A percentile compares a stretch with the other conserved stretches of the same genome.
Conservation (phyloP, 225 moss, liverwort and hornwort species). For the Sphagnum contortum region DNA sequence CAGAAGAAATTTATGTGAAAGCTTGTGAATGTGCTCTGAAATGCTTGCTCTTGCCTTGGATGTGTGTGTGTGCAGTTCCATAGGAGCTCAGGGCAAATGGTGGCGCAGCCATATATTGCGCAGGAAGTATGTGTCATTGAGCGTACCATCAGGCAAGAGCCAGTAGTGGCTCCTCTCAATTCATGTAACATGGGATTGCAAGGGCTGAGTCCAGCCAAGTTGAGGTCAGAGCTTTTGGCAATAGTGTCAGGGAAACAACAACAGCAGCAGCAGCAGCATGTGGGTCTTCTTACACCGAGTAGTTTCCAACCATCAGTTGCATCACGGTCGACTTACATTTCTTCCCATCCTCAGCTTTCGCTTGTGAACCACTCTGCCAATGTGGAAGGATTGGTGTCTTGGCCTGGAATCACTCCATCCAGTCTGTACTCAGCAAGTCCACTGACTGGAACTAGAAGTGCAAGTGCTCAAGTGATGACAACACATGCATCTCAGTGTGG, state of each 20-base stretch:
- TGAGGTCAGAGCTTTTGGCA: conserved; percentile 65
- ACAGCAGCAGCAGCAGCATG: conserved; percentile 19
- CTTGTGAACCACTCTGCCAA: conserved; percentile 38
- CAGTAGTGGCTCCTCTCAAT: conserved; percentile 30
- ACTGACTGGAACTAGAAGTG: conserved; percentile 24
- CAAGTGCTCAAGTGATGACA: conserved; percentile 11
- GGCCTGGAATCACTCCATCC: conserved; percentile 32
- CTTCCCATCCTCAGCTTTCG: conserved; percentile 43
- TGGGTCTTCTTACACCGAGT: no score
- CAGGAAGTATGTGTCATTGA: conserved; percentile 89
- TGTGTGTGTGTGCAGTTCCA: conserved; percentile 49
- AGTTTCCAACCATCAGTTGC: conserved; percentile 33
- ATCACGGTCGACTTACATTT: conserved; percentile 40
- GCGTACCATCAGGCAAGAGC: conserved; percentile 85
- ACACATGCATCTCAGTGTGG: conserved; percentile 28
- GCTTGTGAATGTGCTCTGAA: no score
- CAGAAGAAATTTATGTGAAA: no score
- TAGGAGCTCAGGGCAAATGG: conserved; percentile 49
- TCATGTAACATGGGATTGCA: conserved; percentile 56
- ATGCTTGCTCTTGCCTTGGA: background rate
- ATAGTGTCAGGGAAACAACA: conserved; percentile 72
- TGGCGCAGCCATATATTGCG: conserved; percentile 62
- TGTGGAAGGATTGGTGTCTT: conserved; percentile 34
- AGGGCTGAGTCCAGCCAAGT: conserved; percentile 47
- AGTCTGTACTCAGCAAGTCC: conserved; percentile 16